Percentiles rank a stretch among this genome's conserved stretches.
phyloP scores from a whole-genome alignment of 805 yeast genomes.

The Suhomyces xylopsoci region DNA sequence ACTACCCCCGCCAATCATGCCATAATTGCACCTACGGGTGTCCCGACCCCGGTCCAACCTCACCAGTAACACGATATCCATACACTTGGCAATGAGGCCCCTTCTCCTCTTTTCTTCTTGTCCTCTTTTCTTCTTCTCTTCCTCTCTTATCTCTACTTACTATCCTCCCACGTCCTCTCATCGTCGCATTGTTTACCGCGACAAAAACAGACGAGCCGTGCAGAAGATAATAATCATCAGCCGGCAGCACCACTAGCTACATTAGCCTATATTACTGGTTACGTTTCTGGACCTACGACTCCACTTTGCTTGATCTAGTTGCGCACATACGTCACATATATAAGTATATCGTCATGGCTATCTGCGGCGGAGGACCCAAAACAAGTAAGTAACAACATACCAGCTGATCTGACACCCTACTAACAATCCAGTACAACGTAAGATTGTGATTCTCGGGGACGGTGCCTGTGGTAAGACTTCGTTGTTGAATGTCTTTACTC shows the following conservation, averaged over 20 bases:
- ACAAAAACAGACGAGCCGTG: constrained; percentile 1
- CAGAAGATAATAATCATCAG: not conserved
- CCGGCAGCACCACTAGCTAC: not conserved
- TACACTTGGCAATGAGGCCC: no score
- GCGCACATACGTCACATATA: not conserved
- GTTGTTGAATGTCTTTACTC: constrained; percentile 86
- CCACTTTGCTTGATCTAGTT: not conserved
- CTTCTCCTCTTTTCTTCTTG: no score
- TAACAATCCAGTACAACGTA: constrained; percentile 61
- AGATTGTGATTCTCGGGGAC: constrained; percentile 92
- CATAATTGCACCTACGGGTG: not conserved
- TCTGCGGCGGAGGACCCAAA: constrained; percentile 42
- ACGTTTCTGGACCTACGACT: not conserved
- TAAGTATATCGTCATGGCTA: constrained; percentile 26
- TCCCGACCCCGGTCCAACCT: not conserved
- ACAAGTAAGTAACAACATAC: constrained; percentile 33
- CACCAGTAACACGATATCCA: not conserved
- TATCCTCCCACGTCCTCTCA: not conserved
- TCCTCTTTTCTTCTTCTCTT: not conserved
- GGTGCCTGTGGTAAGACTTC: constrained; percentile 99
- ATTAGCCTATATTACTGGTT: not conserved
- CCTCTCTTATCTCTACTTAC: not conserved
- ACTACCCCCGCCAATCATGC: not conserved
- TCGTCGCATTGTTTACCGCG: not conserved
- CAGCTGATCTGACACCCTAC: not conserved